Percentiles rank a stretch among this genome's conserved stretches.
phyloP scores from a whole-genome alignment of 2,329 filamentous ascomycete genomes.

The Alternaria alternata region DNA sequence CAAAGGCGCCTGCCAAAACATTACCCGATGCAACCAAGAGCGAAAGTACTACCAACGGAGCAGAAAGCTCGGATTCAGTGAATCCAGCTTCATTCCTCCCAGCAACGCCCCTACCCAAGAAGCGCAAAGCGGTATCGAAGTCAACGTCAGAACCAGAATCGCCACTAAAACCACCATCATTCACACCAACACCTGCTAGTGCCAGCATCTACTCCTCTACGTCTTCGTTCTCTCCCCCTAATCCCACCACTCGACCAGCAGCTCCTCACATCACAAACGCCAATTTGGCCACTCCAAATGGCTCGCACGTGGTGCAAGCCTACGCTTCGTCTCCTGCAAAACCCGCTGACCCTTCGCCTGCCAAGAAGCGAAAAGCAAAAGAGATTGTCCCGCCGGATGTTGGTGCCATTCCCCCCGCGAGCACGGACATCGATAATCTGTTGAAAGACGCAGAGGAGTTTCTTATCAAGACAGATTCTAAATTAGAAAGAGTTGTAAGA shows the following conservation, averaged over 20 bases:
- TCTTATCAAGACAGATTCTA: slow-evolving; percentile 75
- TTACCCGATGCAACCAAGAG: slow-evolving; percentile 2
- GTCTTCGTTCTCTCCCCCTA: slow-evolving; percentile 30
- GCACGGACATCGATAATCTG: slow-evolving; percentile 73
- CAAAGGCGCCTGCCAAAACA: slow-evolving; percentile 11
- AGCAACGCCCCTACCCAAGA: slow-evolving; percentile 45
- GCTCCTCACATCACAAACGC: slow-evolving; percentile 73
- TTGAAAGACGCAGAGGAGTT: slow-evolving; percentile 79
- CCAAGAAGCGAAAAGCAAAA: slow-evolving; percentile 54
- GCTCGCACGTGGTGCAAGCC: slow-evolving; percentile 66
- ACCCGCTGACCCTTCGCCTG: slow-evolving; percentile 42
- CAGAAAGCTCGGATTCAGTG: slow-evolving; percentile 7
- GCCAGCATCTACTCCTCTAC: slow-evolving; percentile 55
- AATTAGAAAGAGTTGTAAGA: slow-evolving; percentile 75
- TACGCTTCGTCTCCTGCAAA: slow-evolving; percentile 50
- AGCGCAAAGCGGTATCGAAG: slow-evolving; percentile 26
- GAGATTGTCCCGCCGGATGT: slow-evolving; percentile 50
- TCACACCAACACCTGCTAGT: slow-evolving; percentile 59
- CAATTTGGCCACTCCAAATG: slow-evolving; percentile 73
- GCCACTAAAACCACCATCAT: slow-evolving; percentile 33
- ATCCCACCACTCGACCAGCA: slow-evolving; percentile 67
- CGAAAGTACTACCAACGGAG: not conserved
- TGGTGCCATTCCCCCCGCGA: slow-evolving; percentile 43
- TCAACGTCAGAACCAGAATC: slow-evolving; percentile 14
- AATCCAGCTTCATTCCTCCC: slow-evolving; percentile 28